Evolutionary conservation across 345 rosid genomes (phyloP).

Genomic region (Lepidium sativum): DNA sequence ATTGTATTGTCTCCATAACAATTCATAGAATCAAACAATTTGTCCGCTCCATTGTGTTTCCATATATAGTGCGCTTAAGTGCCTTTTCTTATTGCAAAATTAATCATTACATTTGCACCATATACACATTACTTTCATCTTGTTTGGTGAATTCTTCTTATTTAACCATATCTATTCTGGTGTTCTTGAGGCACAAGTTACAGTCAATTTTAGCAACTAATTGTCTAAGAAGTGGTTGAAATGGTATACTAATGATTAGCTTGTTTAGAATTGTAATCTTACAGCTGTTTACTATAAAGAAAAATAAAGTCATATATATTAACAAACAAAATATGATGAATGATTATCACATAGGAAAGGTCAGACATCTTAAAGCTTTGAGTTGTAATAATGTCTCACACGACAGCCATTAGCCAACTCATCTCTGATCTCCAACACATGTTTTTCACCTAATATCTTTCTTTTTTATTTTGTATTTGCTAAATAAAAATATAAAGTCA

Average conservation of each 20-base stretch:
- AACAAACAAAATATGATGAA: not conserved
- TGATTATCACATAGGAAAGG: slow-evolving; percentile 9
- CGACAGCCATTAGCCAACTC: slow-evolving; percentile 24
- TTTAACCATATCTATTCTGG: too few relatives aligned
- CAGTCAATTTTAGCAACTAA: not conserved
- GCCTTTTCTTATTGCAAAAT: too few relatives aligned
- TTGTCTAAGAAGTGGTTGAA: not conserved
- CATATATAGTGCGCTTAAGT: not conserved
- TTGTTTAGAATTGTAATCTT: not conserved
- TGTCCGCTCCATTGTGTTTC: not conserved
- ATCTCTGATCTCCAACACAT: slow-evolving; percentile 22
- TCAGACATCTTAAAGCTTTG: slow-evolving; percentile 11
- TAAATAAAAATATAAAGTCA: not conserved
- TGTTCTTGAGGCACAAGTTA: too few relatives aligned
- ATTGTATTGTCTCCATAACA: not conserved
- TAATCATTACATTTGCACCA: too few relatives aligned
- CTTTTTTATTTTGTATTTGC: not conserved
- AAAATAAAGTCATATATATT: not conserved
- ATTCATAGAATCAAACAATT: too few relatives aligned
- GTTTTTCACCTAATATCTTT: slow-evolving; percentile 19
- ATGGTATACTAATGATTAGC: not conserved
- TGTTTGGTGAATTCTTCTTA: too few relatives aligned
- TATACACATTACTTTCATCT: too few relatives aligned
- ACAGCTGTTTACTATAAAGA: not conserved
- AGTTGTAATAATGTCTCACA: slow-evolving; percentile 11